Conservation (phyloP, 202 grass and related monocot species). For the Panicum virgatum region DNA sequence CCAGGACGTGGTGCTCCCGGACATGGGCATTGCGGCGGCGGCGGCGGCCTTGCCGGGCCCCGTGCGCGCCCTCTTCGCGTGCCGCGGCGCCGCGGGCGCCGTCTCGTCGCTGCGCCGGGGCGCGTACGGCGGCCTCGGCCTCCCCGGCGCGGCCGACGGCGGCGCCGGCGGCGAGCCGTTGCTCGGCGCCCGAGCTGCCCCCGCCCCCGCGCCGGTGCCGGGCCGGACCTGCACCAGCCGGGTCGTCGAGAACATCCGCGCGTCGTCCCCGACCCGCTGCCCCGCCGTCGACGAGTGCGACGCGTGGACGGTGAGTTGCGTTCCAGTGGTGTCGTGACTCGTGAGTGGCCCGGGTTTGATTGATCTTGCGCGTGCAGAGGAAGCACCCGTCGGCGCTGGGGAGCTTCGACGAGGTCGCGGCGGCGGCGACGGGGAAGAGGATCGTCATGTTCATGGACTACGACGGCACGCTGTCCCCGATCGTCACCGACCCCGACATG, state of each 20-base stretch:
- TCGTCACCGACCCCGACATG: slow-evolving; percentile 68
- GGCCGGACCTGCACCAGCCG: slow-evolving; percentile 2
- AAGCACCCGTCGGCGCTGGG: slow-evolving; percentile 62
- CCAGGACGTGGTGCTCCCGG: slow-evolving; percentile 55
- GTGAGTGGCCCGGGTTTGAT: background rate
- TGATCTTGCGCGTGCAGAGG: slow-evolving; percentile 34
- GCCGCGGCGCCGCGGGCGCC: slow-evolving; percentile 22
- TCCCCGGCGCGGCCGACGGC: no score
- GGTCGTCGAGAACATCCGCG: slow-evolving; percentile 57
- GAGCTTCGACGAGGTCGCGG: slow-evolving; percentile 50
- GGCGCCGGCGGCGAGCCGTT: background rate
- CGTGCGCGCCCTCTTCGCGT: slow-evolving; percentile 28
- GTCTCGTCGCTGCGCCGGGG: background rate
- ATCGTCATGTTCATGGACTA: slow-evolving; percentile 78
- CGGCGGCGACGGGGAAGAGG: slow-evolving; percentile 42
- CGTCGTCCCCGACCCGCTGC: slow-evolving; percentile 47
- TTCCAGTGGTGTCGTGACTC: no score
- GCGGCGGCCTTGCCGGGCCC: slow-evolving; percentile 26
- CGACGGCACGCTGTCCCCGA: slow-evolving; percentile 77
- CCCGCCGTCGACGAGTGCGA: slow-evolving; percentile 34
- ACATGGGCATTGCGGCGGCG: slow-evolving; percentile 43
- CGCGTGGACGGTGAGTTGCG: slow-evolving; percentile 55
- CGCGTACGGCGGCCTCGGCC: background rate
- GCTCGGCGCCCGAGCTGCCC: background rate
- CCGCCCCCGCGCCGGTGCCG: no score